Base-by-base conservation (phyloP, 2,329 filamentous ascomycete genomes). In the Xylariaceae sp. region DNA sequence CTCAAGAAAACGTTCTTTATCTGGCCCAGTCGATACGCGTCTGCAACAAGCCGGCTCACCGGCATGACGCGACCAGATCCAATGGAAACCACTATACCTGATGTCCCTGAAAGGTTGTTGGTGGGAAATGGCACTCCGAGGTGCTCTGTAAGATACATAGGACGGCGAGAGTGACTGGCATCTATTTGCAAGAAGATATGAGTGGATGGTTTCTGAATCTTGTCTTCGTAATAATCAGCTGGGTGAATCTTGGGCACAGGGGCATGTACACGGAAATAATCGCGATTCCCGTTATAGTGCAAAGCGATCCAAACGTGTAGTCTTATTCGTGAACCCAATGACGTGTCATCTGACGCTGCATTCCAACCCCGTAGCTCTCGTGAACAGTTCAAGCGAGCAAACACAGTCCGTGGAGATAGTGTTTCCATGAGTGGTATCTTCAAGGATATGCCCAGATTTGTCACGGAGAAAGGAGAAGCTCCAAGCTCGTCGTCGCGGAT, bases 391-490 rank as follows among this genome's bases (percentile, higher is more conserved):
- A 62, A 11, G 0, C 50, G 53, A 0, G 45, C 50, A 0, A 61
- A 3, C 6, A 53, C 15, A 4, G 51, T 14, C 0, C 40, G 35
- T 1, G 1, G 0, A 0, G 39, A 2, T 0, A n/a, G 0, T 0
- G 50, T 57, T 1, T 45, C 12, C 0, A 60, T 53, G 0, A 55
- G 30, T 0, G 45, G n/a, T 0, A 58, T 4, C 0, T 38, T 53
- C 3, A 61, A 44, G 0, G 54, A 56, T 18, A 63, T 46, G 0
- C 59, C 60, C 1, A 58, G 3, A 9, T 62, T 62, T 2, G 53
- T 63, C 1, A 57, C 22, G 1, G 52, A 46, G 35, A 54, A 57
- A 1, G 53, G 14, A 3, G 0, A 12, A 0, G 19, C 18, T 0
- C 42, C 5, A 5, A 31, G 42, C 0, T 51, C 50, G 0, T 17